Conservation (phyloP, 2,329 filamentous ascomycete species). For the Fusarium odoratissimum region DNA sequence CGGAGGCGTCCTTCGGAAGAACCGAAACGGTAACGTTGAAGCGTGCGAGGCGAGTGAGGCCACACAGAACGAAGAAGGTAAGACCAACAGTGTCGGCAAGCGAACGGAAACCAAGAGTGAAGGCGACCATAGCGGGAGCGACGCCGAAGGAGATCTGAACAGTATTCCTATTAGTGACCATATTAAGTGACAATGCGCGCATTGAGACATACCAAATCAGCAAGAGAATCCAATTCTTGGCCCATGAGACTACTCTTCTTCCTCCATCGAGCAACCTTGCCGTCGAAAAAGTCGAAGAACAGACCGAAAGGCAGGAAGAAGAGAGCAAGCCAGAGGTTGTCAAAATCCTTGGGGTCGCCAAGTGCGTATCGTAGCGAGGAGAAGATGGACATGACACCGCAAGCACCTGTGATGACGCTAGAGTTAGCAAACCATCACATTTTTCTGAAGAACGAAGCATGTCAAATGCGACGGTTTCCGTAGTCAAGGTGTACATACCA, state of each 20-base stretch:
- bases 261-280: slow-evolving; percentile 94
- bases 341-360: slow-evolving; percentile 71
- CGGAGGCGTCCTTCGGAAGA: slow-evolving; percentile 89
- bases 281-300: slow-evolving; percentile 99
- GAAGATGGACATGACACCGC: slow-evolving; percentile 94
- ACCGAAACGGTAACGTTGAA: slow-evolving; percentile 96
- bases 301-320: slow-evolving; percentile 90
- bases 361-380: slow-evolving; percentile 94
- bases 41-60: slow-evolving; percentile 89
- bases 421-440: slow-evolving; percentile 7
- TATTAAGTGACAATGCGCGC: neutral
- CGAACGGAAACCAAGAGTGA: slow-evolving; percentile 89
- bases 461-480: neutral
- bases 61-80: slow-evolving; percentile 92
- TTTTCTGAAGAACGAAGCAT: neutral
- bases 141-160: slow-evolving; percentile 92
- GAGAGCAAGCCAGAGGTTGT: slow-evolving; percentile 84
- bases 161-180: slow-evolving; percentile 20
- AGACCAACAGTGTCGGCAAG: slow-evolving; percentile 82
- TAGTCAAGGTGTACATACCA: slow-evolving; percentile 57
- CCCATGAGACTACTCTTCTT: slow-evolving; percentile 98
- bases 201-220: slow-evolving; percentile 78
- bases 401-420: slow-evolving; percentile 67
- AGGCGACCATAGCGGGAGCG: slow-evolving; percentile 86
- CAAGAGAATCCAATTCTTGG: slow-evolving; percentile 94